Conservation (phyloP, 805 yeast genomes). For the Jamesozyma hellenica region DNA sequence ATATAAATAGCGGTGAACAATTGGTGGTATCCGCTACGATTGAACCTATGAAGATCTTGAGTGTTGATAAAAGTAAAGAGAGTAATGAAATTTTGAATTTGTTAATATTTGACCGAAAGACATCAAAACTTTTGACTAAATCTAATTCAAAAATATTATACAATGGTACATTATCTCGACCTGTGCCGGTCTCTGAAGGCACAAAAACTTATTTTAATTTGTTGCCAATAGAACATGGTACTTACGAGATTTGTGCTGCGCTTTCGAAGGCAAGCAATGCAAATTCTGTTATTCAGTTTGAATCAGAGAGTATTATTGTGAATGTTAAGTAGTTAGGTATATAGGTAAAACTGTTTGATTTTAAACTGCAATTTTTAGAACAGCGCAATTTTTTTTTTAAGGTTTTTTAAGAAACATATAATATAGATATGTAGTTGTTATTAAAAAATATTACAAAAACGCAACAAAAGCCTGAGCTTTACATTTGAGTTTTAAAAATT, state of each 20-base stretch:
- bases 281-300: conserved; percentile 9
- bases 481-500: no score
- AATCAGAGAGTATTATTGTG: conserved; percentile 1
- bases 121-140: conserved; percentile 16
- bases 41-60: conserved; percentile 3
- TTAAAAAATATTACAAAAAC: no score
- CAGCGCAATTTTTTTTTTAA: no score
- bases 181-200: conserved; percentile 35
- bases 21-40: conserved; percentile 8
- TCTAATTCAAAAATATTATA: conserved; percentile 50
- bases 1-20: conserved; percentile 10
- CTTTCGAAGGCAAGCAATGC: conserved; percentile 5
- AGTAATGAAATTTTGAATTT: conserved; percentile 5
- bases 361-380: no score
- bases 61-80: not conserved
- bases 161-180: conserved; percentile 56
- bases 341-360: no score
- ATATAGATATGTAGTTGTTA: no score
- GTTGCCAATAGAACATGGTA: conserved; percentile 65
- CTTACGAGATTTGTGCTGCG: conserved; percentile 62
- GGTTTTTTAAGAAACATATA: no score
- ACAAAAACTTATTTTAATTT: conserved; percentile 37
- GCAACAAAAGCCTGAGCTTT: no score
- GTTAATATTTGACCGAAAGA: conserved; percentile 18
- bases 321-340: conserved; percentile 2